Evolutionary conservation across 306 rosid species (phyloP).

Genomic region (Delonix regia): DNA sequence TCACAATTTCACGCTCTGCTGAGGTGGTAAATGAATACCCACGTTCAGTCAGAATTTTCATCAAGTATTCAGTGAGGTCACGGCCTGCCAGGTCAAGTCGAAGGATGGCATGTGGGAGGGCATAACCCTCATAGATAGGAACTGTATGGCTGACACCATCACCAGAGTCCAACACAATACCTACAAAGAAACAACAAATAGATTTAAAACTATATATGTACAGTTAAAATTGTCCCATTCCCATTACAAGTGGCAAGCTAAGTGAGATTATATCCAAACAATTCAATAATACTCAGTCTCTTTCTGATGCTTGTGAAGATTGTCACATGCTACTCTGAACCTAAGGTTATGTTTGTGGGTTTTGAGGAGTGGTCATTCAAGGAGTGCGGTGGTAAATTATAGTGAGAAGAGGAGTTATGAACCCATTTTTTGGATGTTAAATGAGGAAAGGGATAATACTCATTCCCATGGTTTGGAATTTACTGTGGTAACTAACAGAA

Average conservation of each 20-base stretch:
- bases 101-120: conserved; percentile 99
- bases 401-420: not conserved
- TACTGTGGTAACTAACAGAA: not conserved
- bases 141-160: conserved; percentile 99
- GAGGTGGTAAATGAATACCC: conserved; percentile 97
- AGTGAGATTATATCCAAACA: not conserved
- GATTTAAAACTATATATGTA: not conserved
- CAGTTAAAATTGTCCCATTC: not conserved
- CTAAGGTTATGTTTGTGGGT: not conserved
- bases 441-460: not conserved
- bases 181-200: conserved; percentile 45
- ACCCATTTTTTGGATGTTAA: not conserved
- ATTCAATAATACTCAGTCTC: not conserved
- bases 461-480: not conserved
- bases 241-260: not conserved
- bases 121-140: conserved; percentile 97
- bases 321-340: conserved; percentile 3
- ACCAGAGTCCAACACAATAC: conserved; percentile 98
- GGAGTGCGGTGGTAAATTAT: not conserved
- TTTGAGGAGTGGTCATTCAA: not conserved
- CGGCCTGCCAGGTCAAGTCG: conserved; percentile 99
- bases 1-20: conserved; percentile 98
- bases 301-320: not conserved
- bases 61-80: conserved; percentile 92
- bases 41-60: conserved; percentile 96